Evolutionary conservation across 257 asterid genomes (phyloP).

Genomic region (Hygrophila difformis): DNA sequence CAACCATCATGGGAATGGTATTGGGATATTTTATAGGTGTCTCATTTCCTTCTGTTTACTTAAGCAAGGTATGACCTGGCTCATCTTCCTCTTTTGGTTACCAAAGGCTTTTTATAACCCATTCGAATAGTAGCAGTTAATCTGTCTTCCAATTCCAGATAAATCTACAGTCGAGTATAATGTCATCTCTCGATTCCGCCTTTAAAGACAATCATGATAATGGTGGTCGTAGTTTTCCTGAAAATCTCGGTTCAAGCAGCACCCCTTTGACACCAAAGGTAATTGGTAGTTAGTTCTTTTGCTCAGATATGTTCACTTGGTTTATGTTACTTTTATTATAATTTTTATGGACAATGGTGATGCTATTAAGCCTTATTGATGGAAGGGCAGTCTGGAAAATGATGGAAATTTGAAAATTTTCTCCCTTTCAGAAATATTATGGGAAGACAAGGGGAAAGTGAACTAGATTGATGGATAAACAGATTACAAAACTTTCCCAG

Average conservation of each 20-base stretch:
- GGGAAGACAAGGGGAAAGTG: too few species aligned
- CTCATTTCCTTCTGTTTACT: slow-evolving; percentile 83
- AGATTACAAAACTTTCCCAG: too few species aligned
- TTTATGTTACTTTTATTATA: slow-evolving; percentile 8
- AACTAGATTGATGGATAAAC: too few species aligned
- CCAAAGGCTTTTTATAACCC: not conserved
- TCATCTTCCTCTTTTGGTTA: slow-evolving; percentile 8
- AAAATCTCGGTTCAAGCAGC: slow-evolving; percentile 86
- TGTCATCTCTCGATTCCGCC: slow-evolving; percentile 58
- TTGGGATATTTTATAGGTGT: slow-evolving; percentile 90
- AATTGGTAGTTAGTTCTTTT: too few species aligned
- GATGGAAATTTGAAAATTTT: too few species aligned
- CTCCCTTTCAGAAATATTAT: too few species aligned
- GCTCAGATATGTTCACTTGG: slow-evolving; percentile 9
- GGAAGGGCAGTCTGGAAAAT: too few species aligned
- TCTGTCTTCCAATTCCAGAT: slow-evolving; percentile 42
- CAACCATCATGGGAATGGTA: slow-evolving; percentile 84
- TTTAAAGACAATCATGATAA: slow-evolving; percentile 34
- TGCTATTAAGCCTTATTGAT: not conserved
- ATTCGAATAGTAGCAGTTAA: slow-evolving; percentile 9
- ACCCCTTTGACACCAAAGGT: slow-evolving; percentile 86
- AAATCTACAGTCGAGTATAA: slow-evolving; percentile 65
- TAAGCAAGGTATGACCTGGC: slow-evolving; percentile 53
- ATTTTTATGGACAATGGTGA: not conserved
- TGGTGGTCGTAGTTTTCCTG: slow-evolving; percentile 67